Evolutionary conservation across 2,329 filamentous ascomycete species (phyloP), one percentile per base, ranked within the genome.

Genomic region (Exophiala sideris): DNA sequence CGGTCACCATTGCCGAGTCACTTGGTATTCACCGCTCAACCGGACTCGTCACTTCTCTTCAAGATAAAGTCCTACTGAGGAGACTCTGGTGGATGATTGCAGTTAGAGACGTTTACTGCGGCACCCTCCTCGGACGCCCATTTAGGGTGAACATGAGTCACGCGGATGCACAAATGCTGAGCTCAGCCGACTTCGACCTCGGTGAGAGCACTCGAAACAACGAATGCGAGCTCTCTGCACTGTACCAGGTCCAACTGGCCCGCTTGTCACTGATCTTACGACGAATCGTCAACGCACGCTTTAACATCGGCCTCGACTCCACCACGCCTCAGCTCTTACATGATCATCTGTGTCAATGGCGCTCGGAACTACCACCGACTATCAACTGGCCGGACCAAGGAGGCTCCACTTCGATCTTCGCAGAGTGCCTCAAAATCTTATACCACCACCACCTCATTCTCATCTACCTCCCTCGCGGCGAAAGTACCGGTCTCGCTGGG

Each of bases 21-120:
- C 20, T 66, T 12, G 65, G 64, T 4, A 59, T 67, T 24, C 62
- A 67, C 54, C 64, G 61, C 52, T 46, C 48, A 58, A 61, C 29
- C 12, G 58, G 52, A 5, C 41, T 29, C 16, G 34, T 32, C n/a
- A n/a, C 32, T 33, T 29, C 24, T 18, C 42, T 24, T 24, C 18
- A 46, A 36, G 48, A 46, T 29, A 14, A 35, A 35, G 58, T 50
- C 34, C 50, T 45, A 11, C 46, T 56, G 53, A 54, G 61, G 24
- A 56, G 60, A 34, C 21, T 62, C 18, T 62, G 58, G 60, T 64
- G 60, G 60, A 60, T 57, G 36, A 20, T 64, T 29, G 58, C 58
- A 35, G 58, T 62, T 24, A 32, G 55, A 29, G 55, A 57, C 24
- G 51, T 48, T 5, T 54, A 54, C 14, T 57, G 55, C 42, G 55